phyloP scores from a whole-genome alignment of 2,329 filamentous ascomycete species.

The Fusarium oligoseptatum region DNA sequence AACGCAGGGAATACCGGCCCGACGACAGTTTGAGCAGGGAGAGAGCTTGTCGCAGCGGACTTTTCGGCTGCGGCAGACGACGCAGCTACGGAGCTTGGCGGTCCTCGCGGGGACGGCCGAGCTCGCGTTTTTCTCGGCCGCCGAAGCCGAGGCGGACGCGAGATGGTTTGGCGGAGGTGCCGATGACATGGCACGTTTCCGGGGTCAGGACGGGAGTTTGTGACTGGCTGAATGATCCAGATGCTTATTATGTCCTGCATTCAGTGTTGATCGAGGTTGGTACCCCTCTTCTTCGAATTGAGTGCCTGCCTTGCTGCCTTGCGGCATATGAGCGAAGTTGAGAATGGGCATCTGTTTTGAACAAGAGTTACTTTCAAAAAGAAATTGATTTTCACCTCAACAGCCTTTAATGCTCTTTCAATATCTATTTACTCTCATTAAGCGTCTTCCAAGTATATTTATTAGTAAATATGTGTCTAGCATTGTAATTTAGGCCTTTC shows the following conservation, averaged over 20 bases:
- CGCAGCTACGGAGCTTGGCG: conserved; percentile 61
- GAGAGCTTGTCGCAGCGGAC: conserved; percentile 69
- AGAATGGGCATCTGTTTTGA: background rate
- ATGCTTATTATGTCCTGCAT: no score
- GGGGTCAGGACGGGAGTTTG: no score
- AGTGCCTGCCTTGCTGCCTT: no score
- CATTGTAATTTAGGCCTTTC: no score
- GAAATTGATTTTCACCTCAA: no score
- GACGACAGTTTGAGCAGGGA: conserved; percentile 69
- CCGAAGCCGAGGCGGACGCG: conserved; percentile 36
- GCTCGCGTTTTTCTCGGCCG: conserved; percentile 43
- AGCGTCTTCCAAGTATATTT: no score
- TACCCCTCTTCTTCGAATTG: no score
- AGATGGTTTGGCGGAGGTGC: background rate
- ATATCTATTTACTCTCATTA: no score
- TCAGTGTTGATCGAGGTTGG: no score
- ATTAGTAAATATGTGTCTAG: no score
- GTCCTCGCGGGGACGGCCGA: conserved; percentile 9
- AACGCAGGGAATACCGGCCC: conserved; percentile 65
- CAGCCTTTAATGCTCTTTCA: no score
- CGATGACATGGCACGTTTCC: background rate
- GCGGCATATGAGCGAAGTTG: background rate
- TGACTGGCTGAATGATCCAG: no score
- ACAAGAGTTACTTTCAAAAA: background rate
- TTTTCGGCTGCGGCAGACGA: conserved; percentile 66